Evolutionary conservation across 129 eudicot genomes (phyloP).

Genomic region (Glebionis coronaria): DNA sequence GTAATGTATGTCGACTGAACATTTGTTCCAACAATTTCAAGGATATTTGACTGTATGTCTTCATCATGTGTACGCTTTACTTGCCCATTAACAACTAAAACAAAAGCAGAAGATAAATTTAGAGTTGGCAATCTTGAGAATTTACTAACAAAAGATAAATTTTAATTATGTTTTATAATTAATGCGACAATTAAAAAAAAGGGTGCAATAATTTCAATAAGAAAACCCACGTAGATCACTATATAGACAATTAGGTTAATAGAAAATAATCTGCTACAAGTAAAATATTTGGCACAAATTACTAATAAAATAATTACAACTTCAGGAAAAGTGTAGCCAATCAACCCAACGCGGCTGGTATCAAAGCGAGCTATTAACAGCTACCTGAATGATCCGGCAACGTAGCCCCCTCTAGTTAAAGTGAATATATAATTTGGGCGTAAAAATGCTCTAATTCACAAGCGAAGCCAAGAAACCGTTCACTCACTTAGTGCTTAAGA

Average conservation of each 20-base stretch:
- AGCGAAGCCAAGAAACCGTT: neutral
- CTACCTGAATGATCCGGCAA: no score
- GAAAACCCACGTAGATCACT: no score
- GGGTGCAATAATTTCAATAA: no score
- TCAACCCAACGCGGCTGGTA: no score
- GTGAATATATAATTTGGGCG: constrained; percentile 10
- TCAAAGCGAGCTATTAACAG: no score
- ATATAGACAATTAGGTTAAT: no score
- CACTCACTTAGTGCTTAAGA: constrained; percentile 9
- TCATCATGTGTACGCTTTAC: constrained; percentile 86
- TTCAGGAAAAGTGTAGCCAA: no score
- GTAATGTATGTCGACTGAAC: constrained; percentile 88
- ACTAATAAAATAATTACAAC: no score
- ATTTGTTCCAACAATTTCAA: constrained; percentile 88
- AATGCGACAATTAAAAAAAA: neutral
- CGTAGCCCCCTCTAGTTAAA: neutral
- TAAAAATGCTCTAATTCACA: neutral
- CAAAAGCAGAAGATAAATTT: neutral
- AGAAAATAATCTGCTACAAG: no score
- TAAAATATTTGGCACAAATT: no score
- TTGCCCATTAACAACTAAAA: constrained; percentile 90
- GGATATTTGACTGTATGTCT: constrained; percentile 90
- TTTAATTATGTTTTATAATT: neutral
- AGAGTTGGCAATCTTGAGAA: neutral
- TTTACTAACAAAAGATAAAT: neutral